phyloP scores from a whole-genome alignment of 208 protist genomes.

The Leishmania turanica region DNA sequence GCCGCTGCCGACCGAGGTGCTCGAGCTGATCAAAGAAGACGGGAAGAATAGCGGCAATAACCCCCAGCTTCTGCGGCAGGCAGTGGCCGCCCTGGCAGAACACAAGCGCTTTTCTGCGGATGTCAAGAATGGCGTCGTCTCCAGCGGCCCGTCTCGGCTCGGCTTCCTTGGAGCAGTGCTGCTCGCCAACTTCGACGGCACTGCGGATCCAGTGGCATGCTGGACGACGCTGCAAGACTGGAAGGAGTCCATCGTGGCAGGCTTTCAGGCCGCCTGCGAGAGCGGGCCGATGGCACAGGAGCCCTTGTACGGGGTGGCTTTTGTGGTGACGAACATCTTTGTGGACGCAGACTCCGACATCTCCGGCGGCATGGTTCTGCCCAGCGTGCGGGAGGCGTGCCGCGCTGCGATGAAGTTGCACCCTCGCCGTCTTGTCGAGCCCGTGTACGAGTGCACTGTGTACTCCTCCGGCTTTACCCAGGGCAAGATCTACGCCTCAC shows the following conservation, averaged over 20 bases:
- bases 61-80: conserved; percentile 37
- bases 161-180: conserved; percentile 79
- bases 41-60: conserved; percentile 69
- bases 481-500: conserved; percentile 88
- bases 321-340: conserved; percentile 75
- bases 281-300: conserved; percentile 98
- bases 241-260: conserved; percentile 90
- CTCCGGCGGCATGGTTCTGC: conserved; percentile 93
- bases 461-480: conserved; percentile 88
- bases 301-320: conserved; percentile 94
- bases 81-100: conserved; percentile 36
- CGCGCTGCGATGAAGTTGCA: conserved; percentile 91
- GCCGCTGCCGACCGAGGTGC: conserved; percentile 68
- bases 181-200: conserved; percentile 66
- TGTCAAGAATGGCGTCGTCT: conserved; percentile 50
- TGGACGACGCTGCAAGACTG: conserved; percentile 51
- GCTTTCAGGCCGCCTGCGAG: conserved; percentile 95
- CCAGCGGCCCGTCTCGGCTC: conserved; percentile 64
- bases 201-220: conserved; percentile 24
- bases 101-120: conserved; percentile 68
- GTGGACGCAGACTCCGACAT: conserved; percentile 52
- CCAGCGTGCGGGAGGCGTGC: conserved; percentile 94
- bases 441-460: conserved; percentile 98
- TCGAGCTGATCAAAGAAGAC: conserved; percentile 78
- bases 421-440: conserved; percentile 95